Base-by-base conservation (phyloP, 345 rosid species). In the Jatropha curcas region DNA sequence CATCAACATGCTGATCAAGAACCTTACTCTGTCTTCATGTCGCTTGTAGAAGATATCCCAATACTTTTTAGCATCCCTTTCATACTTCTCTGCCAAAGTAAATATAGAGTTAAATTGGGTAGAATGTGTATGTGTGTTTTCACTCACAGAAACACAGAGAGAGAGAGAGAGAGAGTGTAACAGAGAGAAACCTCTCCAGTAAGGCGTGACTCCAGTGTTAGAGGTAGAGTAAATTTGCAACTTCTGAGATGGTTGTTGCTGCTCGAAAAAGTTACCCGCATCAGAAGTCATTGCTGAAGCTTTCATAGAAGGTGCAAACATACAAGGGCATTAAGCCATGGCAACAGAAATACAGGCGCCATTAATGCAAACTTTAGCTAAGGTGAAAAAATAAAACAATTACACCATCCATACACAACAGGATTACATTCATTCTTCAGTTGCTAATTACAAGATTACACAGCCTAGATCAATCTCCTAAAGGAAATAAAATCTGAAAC, bases 41-140 rank as follows among this genome's bases (percentile, higher is more conserved):
- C 86, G 88, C 85, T 88, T 90, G 79, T 88, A 94, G 82, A 94
- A 94, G 56, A 82, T 75, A 73, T 92, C 98, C 98, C 98, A 90
- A 48, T 90, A 92, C 85, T 87, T 94, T 77, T 82, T 89, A 79
- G 98, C 96, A 58, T 90, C 97, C 56, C 74, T 88, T 77, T 94
- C 96, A 48, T 92, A 94, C 84, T 90, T 94, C 20, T 90, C 97
- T 91, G 82, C 65, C 30, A 19, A 65, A 7, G 34, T 52, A 56
- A 68, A 14, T 33, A n/a, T 9, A 39, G 8, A 30, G 16, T 37
- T 30, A 31, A 43, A 19, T 52, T 62, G 11, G 35, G 28, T 25
- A 51, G 11, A 56, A 24, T 13, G 1, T 19, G 51, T 43, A 8
- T 17, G 8, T 56, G 33, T 65, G 41, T 30, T 41, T 25, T 16